A percentile compares a stretch with the other conserved stretches of the same genome.
These are phyloP conservation scores for Melampsora americana DNA, from an alignment of 1,284 basidiomycete genomes.

Conservation along the genomic window DNA sequence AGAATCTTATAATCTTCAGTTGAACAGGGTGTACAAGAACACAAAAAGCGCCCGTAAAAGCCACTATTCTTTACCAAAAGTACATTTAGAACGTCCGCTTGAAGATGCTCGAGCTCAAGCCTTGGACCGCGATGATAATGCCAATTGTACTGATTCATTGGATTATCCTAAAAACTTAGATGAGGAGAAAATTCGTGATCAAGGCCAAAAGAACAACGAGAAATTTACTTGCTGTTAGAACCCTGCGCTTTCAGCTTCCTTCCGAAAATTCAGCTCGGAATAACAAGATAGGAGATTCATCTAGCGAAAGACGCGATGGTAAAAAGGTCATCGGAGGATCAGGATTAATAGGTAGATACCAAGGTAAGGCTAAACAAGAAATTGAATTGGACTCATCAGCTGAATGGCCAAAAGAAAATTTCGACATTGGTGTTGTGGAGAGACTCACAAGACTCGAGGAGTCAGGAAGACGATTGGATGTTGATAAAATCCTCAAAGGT, in stretches of 20 bases:
- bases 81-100: not conserved
- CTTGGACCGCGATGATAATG: not conserved
- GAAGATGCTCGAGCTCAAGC: not conserved
- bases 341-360: not conserved
- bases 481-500: no score
- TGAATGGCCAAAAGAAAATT: no score
- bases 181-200: not conserved
- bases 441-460: no score
- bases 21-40: not conserved
- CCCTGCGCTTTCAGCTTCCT: not conserved
- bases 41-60: not conserved
- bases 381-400: no score
- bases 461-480: no score
- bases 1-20: not conserved
- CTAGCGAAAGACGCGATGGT: not conserved
- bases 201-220: not conserved
- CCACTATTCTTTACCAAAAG: not conserved
- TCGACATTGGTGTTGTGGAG: no score
- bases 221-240: not conserved
- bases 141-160: not conserved
- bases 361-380: not conserved
- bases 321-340: not conserved
- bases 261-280: not conserved
- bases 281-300: not conserved
- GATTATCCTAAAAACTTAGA: not conserved